These are phyloP conservation scores for Apostasia shenzhenica DNA, from an alignment of 106 monocot genomes.

Conservation along the genomic window DNA sequence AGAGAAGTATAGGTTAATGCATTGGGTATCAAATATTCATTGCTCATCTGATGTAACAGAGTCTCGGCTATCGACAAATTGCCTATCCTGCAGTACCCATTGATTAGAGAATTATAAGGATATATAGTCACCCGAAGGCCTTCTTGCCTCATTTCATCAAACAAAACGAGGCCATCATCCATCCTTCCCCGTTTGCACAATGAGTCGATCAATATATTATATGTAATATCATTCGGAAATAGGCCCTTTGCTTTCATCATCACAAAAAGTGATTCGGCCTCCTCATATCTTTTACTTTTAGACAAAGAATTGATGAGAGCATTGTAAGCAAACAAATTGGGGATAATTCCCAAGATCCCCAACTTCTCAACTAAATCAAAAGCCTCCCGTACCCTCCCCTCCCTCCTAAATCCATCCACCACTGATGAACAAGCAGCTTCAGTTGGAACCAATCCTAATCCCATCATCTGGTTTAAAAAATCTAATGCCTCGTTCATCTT, in stretches of 20 bases:
- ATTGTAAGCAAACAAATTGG: constrained; percentile 87
- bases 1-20: constrained; percentile 63
- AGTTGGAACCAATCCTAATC: constrained; percentile 44
- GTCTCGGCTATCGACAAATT: constrained; percentile 41
- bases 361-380: constrained; percentile 52
- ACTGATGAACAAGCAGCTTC: constrained; percentile 58
- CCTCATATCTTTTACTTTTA: constrained; percentile 55
- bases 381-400: constrained; percentile 55
- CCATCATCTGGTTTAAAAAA: constrained; percentile 57
- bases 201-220: constrained; percentile 80
- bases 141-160: constrained; percentile 49
- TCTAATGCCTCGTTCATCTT: constrained; percentile 32
- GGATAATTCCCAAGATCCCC: constrained; percentile 49
- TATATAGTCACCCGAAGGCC: constrained; percentile 42
- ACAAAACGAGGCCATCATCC: constrained; percentile 31
- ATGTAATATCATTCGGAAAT: constrained; percentile 73
- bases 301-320: constrained; percentile 78
- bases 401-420: constrained; percentile 65
- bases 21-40: constrained; percentile 52
- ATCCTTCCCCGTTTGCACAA: constrained; percentile 57
- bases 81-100: constrained; percentile 70
- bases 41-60: constrained; percentile 38
- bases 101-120: constrained; percentile 86
- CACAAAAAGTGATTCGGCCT: constrained; percentile 60
- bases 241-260: constrained; percentile 58